Conservation (phyloP, 1,284 basidiomycete genomes). For the Calocybe gambosa region DNA sequence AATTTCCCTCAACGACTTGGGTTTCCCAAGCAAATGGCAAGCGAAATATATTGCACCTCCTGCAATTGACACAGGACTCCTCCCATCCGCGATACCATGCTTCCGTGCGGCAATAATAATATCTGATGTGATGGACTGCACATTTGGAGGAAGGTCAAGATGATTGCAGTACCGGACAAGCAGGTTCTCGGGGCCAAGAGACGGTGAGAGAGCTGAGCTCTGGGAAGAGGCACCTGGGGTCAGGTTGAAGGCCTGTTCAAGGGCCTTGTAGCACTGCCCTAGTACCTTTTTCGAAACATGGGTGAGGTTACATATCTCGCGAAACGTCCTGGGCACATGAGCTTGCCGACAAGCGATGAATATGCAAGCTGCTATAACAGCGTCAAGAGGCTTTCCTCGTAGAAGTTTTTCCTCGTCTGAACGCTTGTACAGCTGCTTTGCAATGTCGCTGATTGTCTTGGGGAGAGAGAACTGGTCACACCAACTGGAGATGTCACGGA, state of each 20-base stretch:
- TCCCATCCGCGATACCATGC: slow-evolving; percentile 85
- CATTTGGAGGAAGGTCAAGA: slow-evolving; percentile 77
- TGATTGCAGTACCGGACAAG: slow-evolving; percentile 95
- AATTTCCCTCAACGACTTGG: slow-evolving; percentile 80
- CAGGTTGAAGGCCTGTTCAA: slow-evolving; percentile 89
- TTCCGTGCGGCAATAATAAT: slow-evolving; percentile 80
- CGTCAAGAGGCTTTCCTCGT: slow-evolving; percentile 87
- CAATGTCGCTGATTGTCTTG: slow-evolving; percentile 92
- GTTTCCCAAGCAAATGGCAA: slow-evolving; percentile 71
- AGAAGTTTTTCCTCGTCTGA: slow-evolving; percentile 93
- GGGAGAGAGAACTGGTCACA: slow-evolving; percentile 95
- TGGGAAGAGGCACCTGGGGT: slow-evolving; percentile 59
- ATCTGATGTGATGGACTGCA: slow-evolving; percentile 81
- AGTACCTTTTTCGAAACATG: slow-evolving; percentile 94
- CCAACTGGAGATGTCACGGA: slow-evolving; percentile 88
- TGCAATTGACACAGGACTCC: slow-evolving; percentile 94
- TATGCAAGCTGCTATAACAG: slow-evolving; percentile 95
- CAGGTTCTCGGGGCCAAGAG: slow-evolving; percentile 75
- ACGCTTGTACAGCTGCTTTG: slow-evolving; percentile 95
- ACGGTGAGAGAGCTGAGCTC: slow-evolving; percentile 33
- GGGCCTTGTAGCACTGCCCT: slow-evolving; percentile 91
- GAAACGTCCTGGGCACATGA: slow-evolving; percentile 90
- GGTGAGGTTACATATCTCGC: slow-evolving; percentile 92
- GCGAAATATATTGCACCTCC: slow-evolving; percentile 95
- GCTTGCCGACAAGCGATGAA: slow-evolving; percentile 96